Percentiles rank a stretch among this genome's conserved stretches.
Conservation (phyloP, 164 flowering plant genomes). For the Aristolochia fimbriata region DNA sequence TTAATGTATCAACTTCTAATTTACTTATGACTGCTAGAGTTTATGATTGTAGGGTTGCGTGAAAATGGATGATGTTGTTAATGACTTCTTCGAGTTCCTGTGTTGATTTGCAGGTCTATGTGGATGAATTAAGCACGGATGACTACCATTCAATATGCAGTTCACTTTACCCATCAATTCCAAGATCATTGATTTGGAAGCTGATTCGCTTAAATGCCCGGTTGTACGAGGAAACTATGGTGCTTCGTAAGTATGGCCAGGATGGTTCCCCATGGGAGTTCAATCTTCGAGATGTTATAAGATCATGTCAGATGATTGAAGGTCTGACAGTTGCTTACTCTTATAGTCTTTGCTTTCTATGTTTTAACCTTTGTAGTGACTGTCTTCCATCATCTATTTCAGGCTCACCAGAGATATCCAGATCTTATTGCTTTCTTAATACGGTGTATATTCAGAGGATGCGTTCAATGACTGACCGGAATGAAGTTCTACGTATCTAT, state of each 20-base stretch:
- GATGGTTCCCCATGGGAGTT: constrained; percentile 99
- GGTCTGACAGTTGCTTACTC: constrained; percentile 25
- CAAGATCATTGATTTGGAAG: constrained; percentile 39
- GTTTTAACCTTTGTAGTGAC: no score
- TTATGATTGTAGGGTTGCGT: no score
- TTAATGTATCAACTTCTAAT: no score
- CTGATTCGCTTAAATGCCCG: constrained; percentile 61
- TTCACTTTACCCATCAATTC: constrained; percentile 61
- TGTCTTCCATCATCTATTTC: constrained; percentile 1
- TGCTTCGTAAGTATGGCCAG: constrained; percentile 58
- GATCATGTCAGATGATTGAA: constrained; percentile 80
- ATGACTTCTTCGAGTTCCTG: no score
- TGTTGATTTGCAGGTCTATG: constrained; percentile 59
- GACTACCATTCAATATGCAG: constrained; percentile 72
- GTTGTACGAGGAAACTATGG: constrained; percentile 69
- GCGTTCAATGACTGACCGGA: constrained; percentile 77
- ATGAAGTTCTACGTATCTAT: constrained; percentile 51
- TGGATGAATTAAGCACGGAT: constrained; percentile 76
- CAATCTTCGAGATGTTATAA: constrained; percentile 86
- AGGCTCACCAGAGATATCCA: constrained; percentile 49
- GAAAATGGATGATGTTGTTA: no score
- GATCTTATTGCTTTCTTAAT: constrained; percentile 51
- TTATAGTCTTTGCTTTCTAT: neutral
- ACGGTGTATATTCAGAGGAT: constrained; percentile 76
- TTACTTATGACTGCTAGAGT: no score